A percentile compares a stretch with the other conserved stretches of the same genome.
Conservation (phyloP, 176 grass and related monocot genomes). For the Saccharum spontaneum region DNA sequence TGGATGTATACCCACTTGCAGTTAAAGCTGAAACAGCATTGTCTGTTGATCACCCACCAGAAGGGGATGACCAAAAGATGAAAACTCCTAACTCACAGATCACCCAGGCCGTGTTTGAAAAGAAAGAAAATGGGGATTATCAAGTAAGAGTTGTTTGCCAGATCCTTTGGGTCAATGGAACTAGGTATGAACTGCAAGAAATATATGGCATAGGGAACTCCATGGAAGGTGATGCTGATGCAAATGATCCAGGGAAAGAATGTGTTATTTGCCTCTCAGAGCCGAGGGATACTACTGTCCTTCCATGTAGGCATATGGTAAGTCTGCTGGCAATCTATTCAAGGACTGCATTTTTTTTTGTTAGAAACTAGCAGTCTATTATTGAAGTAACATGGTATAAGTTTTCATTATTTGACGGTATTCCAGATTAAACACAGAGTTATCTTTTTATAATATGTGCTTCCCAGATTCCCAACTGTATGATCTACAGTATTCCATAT, state of each 20-base stretch:
- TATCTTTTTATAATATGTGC: not conserved
- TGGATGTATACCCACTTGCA: slow-evolving; percentile 81
- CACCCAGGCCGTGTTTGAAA: slow-evolving; percentile 92
- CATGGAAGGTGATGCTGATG: slow-evolving; percentile 75
- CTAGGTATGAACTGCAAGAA: slow-evolving; percentile 90
- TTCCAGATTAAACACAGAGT: not conserved
- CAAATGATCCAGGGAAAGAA: slow-evolving; percentile 93
- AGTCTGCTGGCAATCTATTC: slow-evolving; percentile 10
- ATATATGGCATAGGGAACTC: slow-evolving; percentile 99
- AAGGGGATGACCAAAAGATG: slow-evolving; percentile 57
- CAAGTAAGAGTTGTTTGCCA: slow-evolving; percentile 81
- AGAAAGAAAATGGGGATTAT: slow-evolving; percentile 78
- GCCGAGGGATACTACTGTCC: slow-evolving; percentile 94
- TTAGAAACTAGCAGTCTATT: not conserved
- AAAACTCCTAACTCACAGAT: slow-evolving; percentile 84
- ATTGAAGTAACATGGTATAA: not conserved
- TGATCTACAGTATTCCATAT: slow-evolving; percentile 2
- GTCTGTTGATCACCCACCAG: slow-evolving; percentile 36
- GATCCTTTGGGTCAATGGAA: slow-evolving; percentile 89
- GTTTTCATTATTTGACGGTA: not conserved
- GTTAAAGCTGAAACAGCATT: slow-evolving; percentile 89
- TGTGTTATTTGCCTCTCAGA: slow-evolving; percentile 98
- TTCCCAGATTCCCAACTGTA: not conserved
- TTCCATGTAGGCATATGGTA: slow-evolving; percentile 99
- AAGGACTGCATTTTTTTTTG: not conserved